Evolutionary conservation across 164 flowering plant species (phyloP).

Genomic region (Platanus orientalis): DNA sequence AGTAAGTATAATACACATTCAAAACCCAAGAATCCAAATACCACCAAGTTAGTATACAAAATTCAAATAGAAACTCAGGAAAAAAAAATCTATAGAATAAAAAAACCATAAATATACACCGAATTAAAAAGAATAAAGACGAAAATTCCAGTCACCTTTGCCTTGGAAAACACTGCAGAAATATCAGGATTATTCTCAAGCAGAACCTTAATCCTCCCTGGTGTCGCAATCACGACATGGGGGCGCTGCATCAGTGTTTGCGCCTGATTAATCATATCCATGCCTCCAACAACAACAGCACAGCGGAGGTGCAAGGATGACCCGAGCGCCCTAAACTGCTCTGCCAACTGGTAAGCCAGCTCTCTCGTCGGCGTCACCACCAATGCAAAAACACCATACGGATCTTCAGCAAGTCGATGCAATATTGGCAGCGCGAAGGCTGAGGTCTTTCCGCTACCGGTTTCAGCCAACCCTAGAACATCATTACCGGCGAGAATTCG

Average conservation of each 20-base stretch:
- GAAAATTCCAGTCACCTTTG: conserved; percentile 46
- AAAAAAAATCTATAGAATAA: neutral
- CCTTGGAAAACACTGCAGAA: conserved; percentile 58
- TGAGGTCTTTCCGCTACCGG: conserved; percentile 94
- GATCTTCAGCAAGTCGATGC: conserved; percentile 57
- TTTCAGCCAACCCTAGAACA: conserved; percentile 81
- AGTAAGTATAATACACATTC: too few species aligned
- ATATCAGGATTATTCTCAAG: conserved; percentile 70
- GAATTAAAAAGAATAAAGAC: neutral
- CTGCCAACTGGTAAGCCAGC: conserved; percentile 86
- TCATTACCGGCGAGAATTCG: conserved; percentile 67
- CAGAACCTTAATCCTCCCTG: conserved; percentile 77
- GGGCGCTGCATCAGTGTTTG: conserved; percentile 55
- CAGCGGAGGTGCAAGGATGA: conserved; percentile 58
- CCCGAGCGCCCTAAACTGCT: conserved; percentile 87
- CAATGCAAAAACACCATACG: conserved; percentile 75
- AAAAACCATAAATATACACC: neutral
- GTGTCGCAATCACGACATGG: conserved; percentile 86
- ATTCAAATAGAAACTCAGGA: too few species aligned
- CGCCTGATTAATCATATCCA: conserved; percentile 72
- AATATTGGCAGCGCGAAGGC: conserved; percentile 93
- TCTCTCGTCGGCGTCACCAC: conserved; percentile 93
- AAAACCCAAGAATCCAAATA: too few species aligned
- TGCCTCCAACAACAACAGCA: conserved; percentile 85
- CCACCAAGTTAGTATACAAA: too few species aligned